These are phyloP conservation scores for Colletotrichum filicis DNA, from an alignment of 2,329 filamentous ascomycete genomes.

Conservation along the genomic window DNA sequence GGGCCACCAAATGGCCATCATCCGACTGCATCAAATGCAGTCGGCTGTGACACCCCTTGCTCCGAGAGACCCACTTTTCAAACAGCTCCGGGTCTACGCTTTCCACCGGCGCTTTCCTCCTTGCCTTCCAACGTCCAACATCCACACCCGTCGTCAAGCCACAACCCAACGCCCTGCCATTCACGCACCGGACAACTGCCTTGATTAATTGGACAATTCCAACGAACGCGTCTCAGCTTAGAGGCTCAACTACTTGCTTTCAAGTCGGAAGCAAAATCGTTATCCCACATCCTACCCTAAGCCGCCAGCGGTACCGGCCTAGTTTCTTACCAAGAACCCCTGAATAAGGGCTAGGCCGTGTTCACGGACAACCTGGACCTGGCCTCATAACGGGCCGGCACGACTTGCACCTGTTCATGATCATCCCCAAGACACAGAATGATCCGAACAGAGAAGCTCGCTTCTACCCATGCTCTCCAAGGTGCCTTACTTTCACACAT, in stretches of 20 bases:
- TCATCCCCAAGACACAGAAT: not conserved
- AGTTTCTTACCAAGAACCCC: not conserved
- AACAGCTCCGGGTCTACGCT: not conserved
- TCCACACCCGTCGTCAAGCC: not conserved
- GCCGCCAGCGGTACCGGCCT: not conserved
- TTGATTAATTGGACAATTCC: not conserved
- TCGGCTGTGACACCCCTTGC: not conserved
- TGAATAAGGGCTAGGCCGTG: not conserved
- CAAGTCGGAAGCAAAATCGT: not conserved
- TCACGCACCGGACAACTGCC: too few relatives aligned
- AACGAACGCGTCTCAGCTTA: not conserved
- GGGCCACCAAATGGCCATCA: not conserved
- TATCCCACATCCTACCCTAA: not conserved
- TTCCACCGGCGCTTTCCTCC: conserved; percentile 1
- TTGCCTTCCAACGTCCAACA: not conserved
- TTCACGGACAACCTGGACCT: not conserved
- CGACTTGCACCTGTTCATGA: conserved; percentile 7
- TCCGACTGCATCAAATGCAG: not conserved
- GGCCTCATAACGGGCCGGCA: conserved; percentile 30
- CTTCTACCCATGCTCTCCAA: not conserved
- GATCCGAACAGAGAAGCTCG: not conserved
- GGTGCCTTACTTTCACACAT: not conserved
- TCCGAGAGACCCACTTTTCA: conserved; percentile 9
- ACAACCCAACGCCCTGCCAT: not conserved
- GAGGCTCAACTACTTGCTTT: too few relatives aligned